Evolutionary conservation across 2,329 filamentous ascomycete genomes (phyloP).

Genomic region (Pestalotiopsis sp.): DNA sequence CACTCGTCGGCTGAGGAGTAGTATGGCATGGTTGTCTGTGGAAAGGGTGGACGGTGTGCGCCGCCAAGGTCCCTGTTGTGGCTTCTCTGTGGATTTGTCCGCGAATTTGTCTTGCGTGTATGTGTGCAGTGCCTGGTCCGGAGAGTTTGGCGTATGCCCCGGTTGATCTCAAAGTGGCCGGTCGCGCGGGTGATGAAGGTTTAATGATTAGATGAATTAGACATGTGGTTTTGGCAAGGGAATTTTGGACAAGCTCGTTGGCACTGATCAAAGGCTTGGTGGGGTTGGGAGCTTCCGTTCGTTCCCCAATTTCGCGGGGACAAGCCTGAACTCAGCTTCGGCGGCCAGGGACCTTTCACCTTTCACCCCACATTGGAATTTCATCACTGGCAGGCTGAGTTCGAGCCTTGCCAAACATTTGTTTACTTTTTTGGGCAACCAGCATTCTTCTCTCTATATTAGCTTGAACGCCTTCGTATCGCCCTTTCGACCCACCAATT

Average conservation of each 20-base stretch:
- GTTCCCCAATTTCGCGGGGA: conserved; percentile 1
- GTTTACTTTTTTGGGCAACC: conserved; percentile 4
- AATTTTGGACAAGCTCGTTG: neutral
- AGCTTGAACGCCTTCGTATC: neutral
- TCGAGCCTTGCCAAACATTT: conserved; percentile 7
- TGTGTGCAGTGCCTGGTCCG: neutral
- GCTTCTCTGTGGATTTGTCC: neutral
- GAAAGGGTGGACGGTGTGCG: neutral
- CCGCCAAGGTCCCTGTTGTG: neutral
- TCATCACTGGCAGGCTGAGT: conserved; percentile 1
- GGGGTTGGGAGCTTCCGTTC: conserved; percentile 7
- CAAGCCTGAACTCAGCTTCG: neutral
- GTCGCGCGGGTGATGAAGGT: neutral
- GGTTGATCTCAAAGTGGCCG: neutral
- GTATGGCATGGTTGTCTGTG: conserved; percentile 68
- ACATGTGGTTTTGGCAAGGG: neutral
- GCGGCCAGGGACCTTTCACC: neutral
- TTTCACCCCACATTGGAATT: conserved; percentile 6
- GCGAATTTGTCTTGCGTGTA: neutral
- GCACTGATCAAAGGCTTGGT: conserved; percentile 3
- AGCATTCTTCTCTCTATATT: neutral
- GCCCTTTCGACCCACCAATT: neutral
- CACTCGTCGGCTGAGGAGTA: conserved; percentile 84
- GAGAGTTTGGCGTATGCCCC: neutral
- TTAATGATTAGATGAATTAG: neutral